Base-by-base conservation (phyloP, 352 stramenopile genomes). In the Aphanomyces invadans region DNA sequence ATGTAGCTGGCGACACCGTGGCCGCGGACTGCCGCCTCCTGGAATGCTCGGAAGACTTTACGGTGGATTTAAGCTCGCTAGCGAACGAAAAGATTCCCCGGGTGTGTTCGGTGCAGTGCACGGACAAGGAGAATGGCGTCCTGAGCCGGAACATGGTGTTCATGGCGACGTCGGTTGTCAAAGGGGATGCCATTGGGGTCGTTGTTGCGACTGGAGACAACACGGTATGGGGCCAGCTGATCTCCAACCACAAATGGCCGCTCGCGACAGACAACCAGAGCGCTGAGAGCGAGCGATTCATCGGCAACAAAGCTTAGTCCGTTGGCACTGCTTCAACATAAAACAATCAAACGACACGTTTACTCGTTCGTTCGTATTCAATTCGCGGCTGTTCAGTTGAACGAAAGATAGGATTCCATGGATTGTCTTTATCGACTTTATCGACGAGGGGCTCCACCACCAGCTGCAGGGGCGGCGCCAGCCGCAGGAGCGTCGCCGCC, bases 1-100 rank as follows among this genome's bases (percentile, higher is more conserved):
- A 17, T 67, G 42, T 57, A 67, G 60, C 87, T 36, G 90, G 90
- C 0, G 91, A 98, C 66, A 70, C 94, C 17, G 85, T 97, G 9
- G 88, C 89, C 17, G 95, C 92, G 0, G 95, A 98, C 68, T 59
- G 90, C 60, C 80, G 85, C 62, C 76, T 95, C 10, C 67, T 92
- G 39, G 78, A 90, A 69, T 91, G 82, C 74, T 92, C 85, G 15
- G 52, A 71, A 17, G 80, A 95, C 72, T 93, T 75, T 25, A 55
- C 26, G 25, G 32, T 67, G 4, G 60, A 67, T 32, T 45, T 67
- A 44, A 67, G n/a, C 17, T 26, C 28, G 9, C 49, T 67, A 4
- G 60, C 60, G n/a, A 67, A 57, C 49, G 60, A 67, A 59, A 49
- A 51, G 26, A 28, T 45, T 15, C 60, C 60, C 12, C 60, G 60